Base-by-base conservation (phyloP, 352 stramenopile genomes). In the Phytophthora citrophthora region DNA sequence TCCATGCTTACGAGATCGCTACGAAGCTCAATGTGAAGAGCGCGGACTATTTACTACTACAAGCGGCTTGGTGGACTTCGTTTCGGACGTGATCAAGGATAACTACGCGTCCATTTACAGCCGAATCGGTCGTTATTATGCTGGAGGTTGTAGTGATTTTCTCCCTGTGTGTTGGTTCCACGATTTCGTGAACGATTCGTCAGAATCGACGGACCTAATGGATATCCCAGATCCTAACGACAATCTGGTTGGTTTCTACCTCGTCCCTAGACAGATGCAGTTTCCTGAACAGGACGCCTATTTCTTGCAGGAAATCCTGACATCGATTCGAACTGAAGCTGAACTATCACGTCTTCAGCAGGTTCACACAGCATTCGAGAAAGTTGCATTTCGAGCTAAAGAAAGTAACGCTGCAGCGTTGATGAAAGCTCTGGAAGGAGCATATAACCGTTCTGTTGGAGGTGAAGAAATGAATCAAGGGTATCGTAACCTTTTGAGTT, bases 181-280 rank as follows among this genome's bases (percentile, higher is more conserved):
- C 16, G 57, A 68, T 12, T 16, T 54, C 1, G 10, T 45, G 11
- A 45, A 53, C 4, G 29, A 71, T 26, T 62, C 53, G 13, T 39
- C 31, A 6, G 39, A 67, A 27, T 10, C 10, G 9, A 61, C 26
- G 7, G 46, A 70, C 23, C 41, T 44, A 11, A 44, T 44, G 3
- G 51, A 71, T 18, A 44, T 90, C 1, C 69, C 76, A 2, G 79
- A 90, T 45, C 81, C 81, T 15, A 62, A 61, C 5, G 71, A 81
- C 13, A 70, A 87, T 34, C 23, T 88, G 1, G 9, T 90, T 4
- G 81, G 75, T 0, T 88, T 89, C 55, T 89, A 77, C 46, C 76
- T 90, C 29, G 75, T 85, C 16, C 81, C 81, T 0, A 73, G 81
- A 43, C 72, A 89, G 43, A 72, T 73, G 29, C 81, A 90, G 51